Evolutionary conservation across 495 filamentous ascomycete genomes (phyloP).

Genomic region (Aspergillus bridgeri): DNA sequence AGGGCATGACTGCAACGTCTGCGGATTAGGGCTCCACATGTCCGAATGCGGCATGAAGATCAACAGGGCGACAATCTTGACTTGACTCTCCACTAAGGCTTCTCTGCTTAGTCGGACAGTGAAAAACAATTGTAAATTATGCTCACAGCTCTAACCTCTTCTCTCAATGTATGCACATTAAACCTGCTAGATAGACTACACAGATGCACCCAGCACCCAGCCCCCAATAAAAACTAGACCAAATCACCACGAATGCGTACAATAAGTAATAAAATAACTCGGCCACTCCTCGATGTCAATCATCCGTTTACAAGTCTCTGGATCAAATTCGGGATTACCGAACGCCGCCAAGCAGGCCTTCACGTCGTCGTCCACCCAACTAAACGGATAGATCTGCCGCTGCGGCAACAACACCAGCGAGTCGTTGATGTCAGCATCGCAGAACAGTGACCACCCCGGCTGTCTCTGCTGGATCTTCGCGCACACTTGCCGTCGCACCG

Average conservation of each 20-base stretch:
- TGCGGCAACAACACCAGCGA: conserved; percentile 15
- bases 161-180: background rate
- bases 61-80: background rate
- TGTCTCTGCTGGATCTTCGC: conserved; percentile 8
- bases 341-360: conserved; percentile 14
- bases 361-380: conserved; percentile 18
- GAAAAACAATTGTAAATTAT: background rate
- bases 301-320: conserved; percentile 16
- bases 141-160: background rate
- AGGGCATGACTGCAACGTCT: background rate
- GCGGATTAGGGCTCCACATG: background rate
- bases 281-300: conserved; percentile 24
- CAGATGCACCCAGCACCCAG: background rate
- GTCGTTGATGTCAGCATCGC: conserved; percentile 4
- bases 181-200: background rate
- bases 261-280: conserved; percentile 27
- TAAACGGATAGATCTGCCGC: conserved; percentile 22
- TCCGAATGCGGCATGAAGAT: background rate
- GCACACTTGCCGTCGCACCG: conserved; percentile 12
- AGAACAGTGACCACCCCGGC: conserved; percentile 14
- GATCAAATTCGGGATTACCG: conserved; percentile 16
- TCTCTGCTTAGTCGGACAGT: background rate
- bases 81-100: background rate
- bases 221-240: background rate
- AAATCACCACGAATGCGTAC: conserved; percentile 21